Conservation (phyloP, 2,329 filamentous ascomycete genomes). For the Alternaria rosae region DNA sequence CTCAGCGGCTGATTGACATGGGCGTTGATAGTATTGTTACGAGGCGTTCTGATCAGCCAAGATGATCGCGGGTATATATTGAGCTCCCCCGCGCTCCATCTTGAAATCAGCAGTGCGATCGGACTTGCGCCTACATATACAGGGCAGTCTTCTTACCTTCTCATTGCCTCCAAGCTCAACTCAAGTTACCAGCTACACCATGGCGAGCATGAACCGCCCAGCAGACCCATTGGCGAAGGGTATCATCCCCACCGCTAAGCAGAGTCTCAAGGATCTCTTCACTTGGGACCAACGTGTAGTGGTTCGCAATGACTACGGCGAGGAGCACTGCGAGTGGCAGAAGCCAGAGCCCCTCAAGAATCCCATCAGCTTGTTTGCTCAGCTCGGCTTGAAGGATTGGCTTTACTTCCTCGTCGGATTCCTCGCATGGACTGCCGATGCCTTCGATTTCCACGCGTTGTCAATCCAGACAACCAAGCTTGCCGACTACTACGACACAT, state of each 20-base stretch:
- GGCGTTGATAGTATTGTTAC: constrained; percentile 21
- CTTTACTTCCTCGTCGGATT: constrained; percentile 78
- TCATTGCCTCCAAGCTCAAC: constrained; percentile 10
- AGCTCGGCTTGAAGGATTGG: constrained; percentile 73
- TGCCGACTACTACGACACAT: constrained; percentile 63
- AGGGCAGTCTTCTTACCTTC: constrained; percentile 5
- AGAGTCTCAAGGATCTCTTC: constrained; percentile 71
- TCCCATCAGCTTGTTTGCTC: constrained; percentile 71
- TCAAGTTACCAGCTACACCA: constrained; percentile 22
- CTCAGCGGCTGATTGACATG: constrained; percentile 29
- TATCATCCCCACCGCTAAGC: constrained; percentile 68
- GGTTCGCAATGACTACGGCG: constrained; percentile 69
- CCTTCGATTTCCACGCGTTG: constrained; percentile 83
- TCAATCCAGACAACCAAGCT: constrained; percentile 80
- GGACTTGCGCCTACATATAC: constrained; percentile 24
- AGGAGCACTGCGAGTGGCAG: constrained; percentile 73
- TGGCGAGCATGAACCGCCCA: constrained; percentile 53
- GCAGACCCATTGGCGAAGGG: constrained; percentile 74
- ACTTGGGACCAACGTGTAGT: constrained; percentile 77
- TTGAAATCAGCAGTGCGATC: constrained; percentile 19
- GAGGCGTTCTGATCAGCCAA: constrained; percentile 18
- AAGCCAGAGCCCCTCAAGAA: constrained; percentile 71
- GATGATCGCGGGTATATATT: constrained; percentile 29
- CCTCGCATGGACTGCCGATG: constrained; percentile 79
- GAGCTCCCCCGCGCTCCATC: constrained; percentile 11